phyloP scores from a whole-genome alignment of 2,329 filamentous ascomycete species.

The Colletotrichum sp. region DNA sequence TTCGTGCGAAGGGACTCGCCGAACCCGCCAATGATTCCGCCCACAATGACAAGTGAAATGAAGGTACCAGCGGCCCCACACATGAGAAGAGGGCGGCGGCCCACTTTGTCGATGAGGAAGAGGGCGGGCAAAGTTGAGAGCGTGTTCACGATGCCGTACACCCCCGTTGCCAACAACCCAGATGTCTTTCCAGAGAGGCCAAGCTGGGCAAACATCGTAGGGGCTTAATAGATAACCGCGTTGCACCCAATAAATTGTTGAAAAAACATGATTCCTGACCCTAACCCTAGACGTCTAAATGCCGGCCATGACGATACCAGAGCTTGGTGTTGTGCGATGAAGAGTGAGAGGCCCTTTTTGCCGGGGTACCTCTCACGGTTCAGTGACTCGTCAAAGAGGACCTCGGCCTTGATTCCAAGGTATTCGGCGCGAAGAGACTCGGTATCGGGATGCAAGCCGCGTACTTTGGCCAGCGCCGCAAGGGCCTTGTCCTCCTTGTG shows the following conservation, averaged over 20 bases:
- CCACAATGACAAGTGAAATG: slow-evolving; percentile 60
- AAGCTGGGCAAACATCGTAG: slow-evolving; percentile 48
- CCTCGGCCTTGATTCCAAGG: slow-evolving; percentile 39
- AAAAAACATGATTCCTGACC: not conserved
- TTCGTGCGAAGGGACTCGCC: slow-evolving; percentile 49
- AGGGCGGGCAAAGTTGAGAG: slow-evolving; percentile 43
- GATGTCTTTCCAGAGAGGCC: slow-evolving; percentile 47
- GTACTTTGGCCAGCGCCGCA: slow-evolving; percentile 32
- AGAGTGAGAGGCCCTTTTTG: slow-evolving; percentile 31
- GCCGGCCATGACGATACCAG: slow-evolving; percentile 32
- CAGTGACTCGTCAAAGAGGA: slow-evolving; percentile 36
- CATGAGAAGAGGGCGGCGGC: slow-evolving; percentile 46
- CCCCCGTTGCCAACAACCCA: slow-evolving; percentile 58
- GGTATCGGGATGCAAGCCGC: slow-evolving; percentile 35
- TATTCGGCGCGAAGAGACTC: slow-evolving; percentile 34
- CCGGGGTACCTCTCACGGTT: slow-evolving; percentile 32
- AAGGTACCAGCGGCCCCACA: slow-evolving; percentile 1
- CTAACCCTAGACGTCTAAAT: slow-evolving; percentile 51
- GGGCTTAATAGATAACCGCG: slow-evolving; percentile 47
- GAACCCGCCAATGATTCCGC: slow-evolving; percentile 54
- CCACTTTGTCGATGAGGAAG: slow-evolving; percentile 47
- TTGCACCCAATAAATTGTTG: not conserved
- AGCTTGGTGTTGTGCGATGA: slow-evolving; percentile 32
- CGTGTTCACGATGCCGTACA: slow-evolving; percentile 61
- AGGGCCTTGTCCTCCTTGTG: slow-evolving; percentile 33